Evolutionary conservation across 1,284 basidiomycete genomes (phyloP).

Genomic region (Meira miltonrushii): DNA sequence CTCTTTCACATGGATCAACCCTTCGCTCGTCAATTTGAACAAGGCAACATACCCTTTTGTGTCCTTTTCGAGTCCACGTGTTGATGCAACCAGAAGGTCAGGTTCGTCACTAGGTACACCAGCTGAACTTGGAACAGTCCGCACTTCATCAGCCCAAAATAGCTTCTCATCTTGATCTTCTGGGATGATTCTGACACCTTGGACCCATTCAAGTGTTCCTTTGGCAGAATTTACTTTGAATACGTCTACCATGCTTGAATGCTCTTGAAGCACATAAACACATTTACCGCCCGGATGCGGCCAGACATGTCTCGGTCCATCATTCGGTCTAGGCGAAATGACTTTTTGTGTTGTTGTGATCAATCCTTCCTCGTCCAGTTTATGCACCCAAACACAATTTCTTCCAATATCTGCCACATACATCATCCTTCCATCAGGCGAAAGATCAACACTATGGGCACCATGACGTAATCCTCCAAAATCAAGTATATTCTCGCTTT

Average conservation of each 20-base stretch:
- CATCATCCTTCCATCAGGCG: constrained; percentile 17
- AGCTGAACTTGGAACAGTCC: constrained; percentile 40
- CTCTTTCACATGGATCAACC: constrained; percentile 23
- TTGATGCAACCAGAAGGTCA: constrained; percentile 52
- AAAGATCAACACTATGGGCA: constrained; percentile 19
- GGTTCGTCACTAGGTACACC: constrained; percentile 14
- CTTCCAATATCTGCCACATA: constrained; percentile 44
- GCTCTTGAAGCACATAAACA: constrained; percentile 53
- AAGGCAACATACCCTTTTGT: constrained; percentile 53
- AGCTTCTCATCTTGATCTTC: constrained; percentile 21
- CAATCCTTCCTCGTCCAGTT: constrained; percentile 33
- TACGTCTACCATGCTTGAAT: constrained; percentile 45
- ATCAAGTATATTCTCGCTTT: constrained; percentile 27
- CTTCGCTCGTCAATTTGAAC: constrained; percentile 41
- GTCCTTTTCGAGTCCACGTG: constrained; percentile 45
- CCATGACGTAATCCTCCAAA: constrained; percentile 36
- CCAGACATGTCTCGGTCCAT: constrained; percentile 54
- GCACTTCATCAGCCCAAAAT: constrained; percentile 54
- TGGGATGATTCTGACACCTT: constrained; percentile 50
- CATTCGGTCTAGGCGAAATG: constrained; percentile 50
- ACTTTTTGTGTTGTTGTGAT: constrained; percentile 50
- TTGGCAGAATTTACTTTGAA: constrained; percentile 25
- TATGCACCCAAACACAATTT: constrained; percentile 54
- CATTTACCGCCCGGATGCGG: constrained; percentile 53
- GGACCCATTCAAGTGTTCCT: constrained; percentile 29